Evolutionary conservation across 495 filamentous ascomycete species (phyloP), one percentile per base, ranked within the genome.

Genomic region (Neurospora sp.): DNA sequence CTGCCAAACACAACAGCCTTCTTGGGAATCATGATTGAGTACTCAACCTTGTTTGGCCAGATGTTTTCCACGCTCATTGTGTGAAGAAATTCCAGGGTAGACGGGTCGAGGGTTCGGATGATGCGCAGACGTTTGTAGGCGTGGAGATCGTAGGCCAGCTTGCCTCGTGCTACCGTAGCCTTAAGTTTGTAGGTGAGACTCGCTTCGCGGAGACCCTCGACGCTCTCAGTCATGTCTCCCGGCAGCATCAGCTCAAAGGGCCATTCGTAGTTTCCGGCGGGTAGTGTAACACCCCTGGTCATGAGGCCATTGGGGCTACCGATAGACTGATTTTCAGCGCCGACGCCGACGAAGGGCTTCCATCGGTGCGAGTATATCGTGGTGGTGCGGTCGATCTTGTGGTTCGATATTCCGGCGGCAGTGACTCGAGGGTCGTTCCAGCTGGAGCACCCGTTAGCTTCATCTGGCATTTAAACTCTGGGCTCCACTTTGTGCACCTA

Each of bases 11-110:
- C 91, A 72, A 96, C 91, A 0, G 94, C 95, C 78, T 96, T 97
- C 72, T 91, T 93, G 3, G 96, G 95, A 9, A 95, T 91, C 74
- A 91, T 90, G 73, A 99, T 91, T 8, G 92, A 92, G 80, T 98
- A 98, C 78, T 96, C 90, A 77, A 98, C 88, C 85, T 99, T 99
- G 82, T 95, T 93, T 12, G 92, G 89, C 96, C 96, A 99, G 72
- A 96, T 88, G 78, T 97, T 97, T 80, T 97, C 93, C 71, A 97
- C 90, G n/a, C 91, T 94, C 93, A 95, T 94, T 12, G 92, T 91
- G 79, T 96, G 92, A 20, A 92, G 88, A 74, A 96, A 86, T 79
- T 97, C 95, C 73, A 96, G 86, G 39, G 93, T 91, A 49, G 92
- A 90, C 18, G 92, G 86, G 40, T 93, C 92, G 70, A 97, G 83